phyloP scores from a whole-genome alignment of 768 basidiomycete species.

The Cubamyces sp. region DNA sequence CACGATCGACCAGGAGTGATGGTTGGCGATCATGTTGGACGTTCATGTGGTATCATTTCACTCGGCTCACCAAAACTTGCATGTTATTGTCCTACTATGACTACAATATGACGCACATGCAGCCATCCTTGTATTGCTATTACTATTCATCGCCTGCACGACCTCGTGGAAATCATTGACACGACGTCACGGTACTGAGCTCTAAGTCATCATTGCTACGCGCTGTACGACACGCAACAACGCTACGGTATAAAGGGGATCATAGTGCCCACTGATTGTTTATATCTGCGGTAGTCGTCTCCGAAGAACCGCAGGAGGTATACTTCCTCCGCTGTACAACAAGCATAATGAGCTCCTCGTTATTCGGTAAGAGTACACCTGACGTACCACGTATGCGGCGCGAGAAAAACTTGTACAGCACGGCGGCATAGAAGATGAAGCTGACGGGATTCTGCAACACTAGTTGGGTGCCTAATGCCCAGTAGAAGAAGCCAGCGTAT shows the following conservation, averaged over 20 bases:
- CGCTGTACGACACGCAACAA: background rate
- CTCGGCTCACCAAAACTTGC: slow-evolving; percentile 33
- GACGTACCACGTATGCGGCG: slow-evolving; percentile 74
- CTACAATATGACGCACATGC: slow-evolving; percentile 36
- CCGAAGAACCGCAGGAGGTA: slow-evolving; percentile 89
- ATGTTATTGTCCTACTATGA: slow-evolving; percentile 34
- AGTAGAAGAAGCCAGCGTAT: slow-evolving; percentile 97
- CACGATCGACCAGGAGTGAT: slow-evolving; percentile 54
- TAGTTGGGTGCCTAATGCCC: slow-evolving; percentile 94
- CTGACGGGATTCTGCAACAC: slow-evolving; percentile 85
- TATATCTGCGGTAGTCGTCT: slow-evolving; percentile 79
- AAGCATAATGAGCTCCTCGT: background rate
- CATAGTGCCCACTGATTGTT: slow-evolving; percentile 75
- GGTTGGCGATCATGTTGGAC: slow-evolving; percentile 20
- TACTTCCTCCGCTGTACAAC: slow-evolving; percentile 72
- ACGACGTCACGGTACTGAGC: background rate
- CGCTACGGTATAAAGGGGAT: slow-evolving; percentile 82
- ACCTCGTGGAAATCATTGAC: background rate
- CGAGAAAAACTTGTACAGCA: slow-evolving; percentile 90
- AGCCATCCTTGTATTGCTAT: slow-evolving; percentile 16
- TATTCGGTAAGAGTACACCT: background rate
- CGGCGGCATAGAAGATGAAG: slow-evolving; percentile 61
- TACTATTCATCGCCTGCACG: background rate
- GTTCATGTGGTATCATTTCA: slow-evolving; percentile 26
- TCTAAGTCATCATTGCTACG: background rate